Percentiles rank a stretch among this genome's conserved stretches.
These are phyloP conservation scores for Aspergillus quadrilineatus DNA, from an alignment of 2,329 filamentous ascomycete genomes.

Conservation along the genomic window DNA sequence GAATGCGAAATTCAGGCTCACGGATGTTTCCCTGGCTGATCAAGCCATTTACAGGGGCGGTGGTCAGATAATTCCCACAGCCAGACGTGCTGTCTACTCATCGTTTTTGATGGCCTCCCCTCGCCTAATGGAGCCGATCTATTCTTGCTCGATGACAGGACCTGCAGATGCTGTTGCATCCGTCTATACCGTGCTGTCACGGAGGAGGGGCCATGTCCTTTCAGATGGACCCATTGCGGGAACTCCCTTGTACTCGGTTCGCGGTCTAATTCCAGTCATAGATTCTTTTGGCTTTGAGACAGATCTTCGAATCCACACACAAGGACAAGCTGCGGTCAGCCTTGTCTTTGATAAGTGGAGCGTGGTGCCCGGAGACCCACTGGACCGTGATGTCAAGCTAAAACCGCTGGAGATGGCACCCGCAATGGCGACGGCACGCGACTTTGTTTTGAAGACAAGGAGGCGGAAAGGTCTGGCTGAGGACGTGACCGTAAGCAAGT, in stretches of 20 bases:
- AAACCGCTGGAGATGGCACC: conserved; percentile 82
- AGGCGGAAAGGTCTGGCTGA: conserved; percentile 90
- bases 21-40: conserved; percentile 78
- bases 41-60: conserved; percentile 94
- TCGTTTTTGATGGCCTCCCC: conserved; percentile 97
- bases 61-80: conserved; percentile 95
- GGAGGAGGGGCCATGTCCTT: conserved; percentile 86
- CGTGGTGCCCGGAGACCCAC: conserved; percentile 90
- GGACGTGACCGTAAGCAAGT: conserved; percentile 93
- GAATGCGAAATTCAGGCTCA: conserved; percentile 96
- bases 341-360: conserved; percentile 95
- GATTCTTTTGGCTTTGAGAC: conserved; percentile 98
- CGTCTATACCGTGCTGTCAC: conserved; percentile 86
- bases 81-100: conserved; percentile 87
- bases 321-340: conserved; percentile 85
- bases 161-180: conserved; percentile 84
- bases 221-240: conserved; percentile 93
- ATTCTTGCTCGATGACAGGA: conserved; percentile 87
- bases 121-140: conserved; percentile 94
- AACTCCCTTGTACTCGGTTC: conserved; percentile 88
- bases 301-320: conserved; percentile 91
- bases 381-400: conserved; percentile 81
- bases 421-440: conserved; percentile 84
- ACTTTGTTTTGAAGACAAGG: conserved; percentile 96
- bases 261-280: conserved; percentile 89